These are phyloP conservation scores for Massospora cicadina DNA, from an alignment of 371 early-diverging fungal species.

Conservation along the genomic window DNA sequence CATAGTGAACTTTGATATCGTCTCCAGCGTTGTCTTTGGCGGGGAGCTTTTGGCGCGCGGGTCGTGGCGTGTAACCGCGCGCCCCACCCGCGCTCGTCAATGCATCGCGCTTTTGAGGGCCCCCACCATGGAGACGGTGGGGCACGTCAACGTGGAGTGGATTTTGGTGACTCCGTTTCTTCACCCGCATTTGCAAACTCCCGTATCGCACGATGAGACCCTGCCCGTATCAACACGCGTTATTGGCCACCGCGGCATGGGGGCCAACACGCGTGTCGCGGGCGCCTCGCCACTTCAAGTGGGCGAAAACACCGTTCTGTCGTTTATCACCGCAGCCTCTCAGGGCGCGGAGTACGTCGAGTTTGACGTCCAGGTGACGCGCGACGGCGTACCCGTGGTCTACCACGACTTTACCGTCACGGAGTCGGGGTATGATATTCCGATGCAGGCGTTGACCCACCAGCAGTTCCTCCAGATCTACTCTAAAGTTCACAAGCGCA, in stretches of 20 bases:
- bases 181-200: conserved; percentile 25
- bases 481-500: neutral
- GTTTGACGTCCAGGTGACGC: conserved; percentile 93
- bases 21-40: conserved; percentile 35
- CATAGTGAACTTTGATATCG: conserved; percentile 37
- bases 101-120: conserved; percentile 37
- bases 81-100: conserved; percentile 20
- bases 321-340: conserved; percentile 72
- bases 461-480: conserved; percentile 29
- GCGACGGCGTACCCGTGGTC: conserved; percentile 75
- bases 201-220: neutral
- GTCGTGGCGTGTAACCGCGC: conserved; percentile 26
- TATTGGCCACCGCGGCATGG: conserved; percentile 93
- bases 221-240: conserved; percentile 18
- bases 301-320: conserved; percentile 86
- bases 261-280: conserved; percentile 53
- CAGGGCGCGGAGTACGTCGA: conserved; percentile 86
- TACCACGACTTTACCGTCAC: conserved; percentile 87
- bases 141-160: conserved; percentile 38
- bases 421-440: conserved; percentile 2
- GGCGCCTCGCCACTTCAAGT: conserved; percentile 38
- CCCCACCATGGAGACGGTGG: conserved; percentile 33
- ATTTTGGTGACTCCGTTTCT: conserved; percentile 45
- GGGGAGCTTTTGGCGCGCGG: conserved; percentile 35
- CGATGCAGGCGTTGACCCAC: neutral